Evolutionary conservation across 2,329 filamentous ascomycete genomes (phyloP).

Genomic region (Aspergillus fumigatus): DNA sequence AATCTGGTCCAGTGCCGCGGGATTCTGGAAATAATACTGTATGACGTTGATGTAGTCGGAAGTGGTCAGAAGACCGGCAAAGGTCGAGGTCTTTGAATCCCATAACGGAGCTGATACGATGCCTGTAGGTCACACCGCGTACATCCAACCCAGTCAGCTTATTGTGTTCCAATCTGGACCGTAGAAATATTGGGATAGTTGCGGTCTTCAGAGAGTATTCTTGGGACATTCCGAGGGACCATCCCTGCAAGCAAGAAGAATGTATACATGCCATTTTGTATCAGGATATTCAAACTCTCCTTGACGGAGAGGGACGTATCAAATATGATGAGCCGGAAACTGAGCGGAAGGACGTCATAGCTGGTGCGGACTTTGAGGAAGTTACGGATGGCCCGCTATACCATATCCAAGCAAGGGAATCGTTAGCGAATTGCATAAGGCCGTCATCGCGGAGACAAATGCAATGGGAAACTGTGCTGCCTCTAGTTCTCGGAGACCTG

Average conservation of each 20-base stretch:
- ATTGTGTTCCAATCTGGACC: conserved; percentile 1
- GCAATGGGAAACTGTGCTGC: background rate
- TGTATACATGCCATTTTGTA: conserved; percentile 73
- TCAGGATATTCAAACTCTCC: conserved; percentile 92
- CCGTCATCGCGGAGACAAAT: conserved; percentile 6
- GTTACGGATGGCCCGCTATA: conserved; percentile 81
- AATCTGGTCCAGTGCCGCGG: conserved; percentile 80
- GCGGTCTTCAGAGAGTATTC: background rate
- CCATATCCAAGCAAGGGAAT: conserved; percentile 11
- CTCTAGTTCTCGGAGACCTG: background rate
- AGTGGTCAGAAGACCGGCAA: conserved; percentile 89
- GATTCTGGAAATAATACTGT: conserved; percentile 98
- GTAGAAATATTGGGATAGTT: background rate
- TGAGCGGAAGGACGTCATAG: conserved; percentile 95
- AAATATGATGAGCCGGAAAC: conserved; percentile 91
- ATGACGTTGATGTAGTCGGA: conserved; percentile 99
- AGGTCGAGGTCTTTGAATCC: conserved; percentile 89
- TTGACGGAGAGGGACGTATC: conserved; percentile 94
- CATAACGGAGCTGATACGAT: conserved; percentile 97
- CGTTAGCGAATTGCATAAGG: conserved; percentile 21
- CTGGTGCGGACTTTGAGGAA: conserved; percentile 95
- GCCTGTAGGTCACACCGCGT: conserved; percentile 50
- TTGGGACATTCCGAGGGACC: background rate
- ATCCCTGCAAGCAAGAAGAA: background rate
- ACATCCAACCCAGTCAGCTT: conserved; percentile 16